phyloP scores from a whole-genome alignment of 352 stramenopile genomes.

The Achlya hypogyna region DNA sequence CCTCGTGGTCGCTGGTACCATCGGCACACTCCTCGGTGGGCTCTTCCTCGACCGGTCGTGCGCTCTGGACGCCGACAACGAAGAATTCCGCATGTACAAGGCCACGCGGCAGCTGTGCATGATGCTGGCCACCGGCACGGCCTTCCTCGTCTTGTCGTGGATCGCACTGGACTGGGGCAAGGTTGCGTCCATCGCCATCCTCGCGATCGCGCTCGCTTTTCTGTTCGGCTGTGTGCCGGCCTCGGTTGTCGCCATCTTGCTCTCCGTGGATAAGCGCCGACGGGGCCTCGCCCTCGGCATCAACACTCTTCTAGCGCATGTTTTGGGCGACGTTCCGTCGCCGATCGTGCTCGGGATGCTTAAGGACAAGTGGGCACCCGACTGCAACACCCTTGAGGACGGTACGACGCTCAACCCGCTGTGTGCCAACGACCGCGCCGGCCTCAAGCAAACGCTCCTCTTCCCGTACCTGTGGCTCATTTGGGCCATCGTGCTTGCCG shows the following conservation, averaged over 20 bases:
- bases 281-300: slow-evolving; percentile 88
- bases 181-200: slow-evolving; percentile 50
- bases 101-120: slow-evolving; percentile 56
- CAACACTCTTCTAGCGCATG: slow-evolving; percentile 88
- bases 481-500: slow-evolving; percentile 48
- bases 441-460: slow-evolving; percentile 63
- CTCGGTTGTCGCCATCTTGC: slow-evolving; percentile 84
- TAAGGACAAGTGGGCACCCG: slow-evolving; percentile 87
- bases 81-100: slow-evolving; percentile 39
- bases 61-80: slow-evolving; percentile 28
- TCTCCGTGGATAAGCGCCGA: slow-evolving; percentile 83
- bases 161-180: slow-evolving; percentile 40
- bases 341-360: slow-evolving; percentile 88
- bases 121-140: slow-evolving; percentile 34
- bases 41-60: slow-evolving; percentile 55
- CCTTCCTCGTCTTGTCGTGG: slow-evolving; percentile 42
- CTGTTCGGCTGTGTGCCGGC: slow-evolving; percentile 27
- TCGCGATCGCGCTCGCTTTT: slow-evolving; percentile 48
- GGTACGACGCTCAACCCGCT: slow-evolving; percentile 55
- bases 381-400: slow-evolving; percentile 65
- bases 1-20: slow-evolving; percentile 73
- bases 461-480: slow-evolving; percentile 66
- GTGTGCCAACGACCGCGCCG: slow-evolving; percentile 44
- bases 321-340: slow-evolving; percentile 90
- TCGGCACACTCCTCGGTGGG: slow-evolving; percentile 82